Conservation (phyloP, 306 rosid genomes). For the Citrullus amarus region DNA sequence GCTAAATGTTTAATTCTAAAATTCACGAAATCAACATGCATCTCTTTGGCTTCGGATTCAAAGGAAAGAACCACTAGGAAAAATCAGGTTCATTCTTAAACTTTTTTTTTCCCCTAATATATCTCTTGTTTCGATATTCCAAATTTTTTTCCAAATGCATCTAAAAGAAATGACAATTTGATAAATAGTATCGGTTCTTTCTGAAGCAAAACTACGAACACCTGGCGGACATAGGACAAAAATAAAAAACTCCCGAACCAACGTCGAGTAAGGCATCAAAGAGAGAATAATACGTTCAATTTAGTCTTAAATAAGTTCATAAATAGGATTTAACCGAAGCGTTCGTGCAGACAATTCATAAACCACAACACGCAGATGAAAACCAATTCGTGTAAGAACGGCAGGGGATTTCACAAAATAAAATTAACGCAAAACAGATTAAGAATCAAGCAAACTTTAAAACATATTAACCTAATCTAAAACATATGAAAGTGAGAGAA, state of each 20-base stretch:
- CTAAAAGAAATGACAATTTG: neutral
- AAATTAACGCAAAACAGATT: neutral
- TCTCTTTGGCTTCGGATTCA: neutral
- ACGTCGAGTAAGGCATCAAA: neutral
- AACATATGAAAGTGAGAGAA: neutral
- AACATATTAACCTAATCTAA: neutral
- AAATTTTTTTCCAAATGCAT: neutral
- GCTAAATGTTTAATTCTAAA: neutral
- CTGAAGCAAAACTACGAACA: constrained; percentile 26
- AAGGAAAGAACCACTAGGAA: neutral
- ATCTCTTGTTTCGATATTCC: neutral
- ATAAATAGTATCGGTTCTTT: neutral
- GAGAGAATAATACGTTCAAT: neutral
- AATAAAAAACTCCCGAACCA: neutral
- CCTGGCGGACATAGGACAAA: constrained; percentile 3
- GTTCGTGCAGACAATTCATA: neutral
- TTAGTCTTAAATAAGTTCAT: neutral
- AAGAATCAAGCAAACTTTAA: neutral
- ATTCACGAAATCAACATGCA: neutral
- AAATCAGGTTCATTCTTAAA: neutral
- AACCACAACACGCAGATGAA: neutral
- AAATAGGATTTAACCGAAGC: neutral
- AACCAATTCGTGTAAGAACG: neutral
- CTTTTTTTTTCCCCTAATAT: too few species aligned
- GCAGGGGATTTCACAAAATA: neutral